phyloP scores from a whole-genome alignment of 2,329 filamentous ascomycete species.

The Pseudogymnoascus sp. region DNA sequence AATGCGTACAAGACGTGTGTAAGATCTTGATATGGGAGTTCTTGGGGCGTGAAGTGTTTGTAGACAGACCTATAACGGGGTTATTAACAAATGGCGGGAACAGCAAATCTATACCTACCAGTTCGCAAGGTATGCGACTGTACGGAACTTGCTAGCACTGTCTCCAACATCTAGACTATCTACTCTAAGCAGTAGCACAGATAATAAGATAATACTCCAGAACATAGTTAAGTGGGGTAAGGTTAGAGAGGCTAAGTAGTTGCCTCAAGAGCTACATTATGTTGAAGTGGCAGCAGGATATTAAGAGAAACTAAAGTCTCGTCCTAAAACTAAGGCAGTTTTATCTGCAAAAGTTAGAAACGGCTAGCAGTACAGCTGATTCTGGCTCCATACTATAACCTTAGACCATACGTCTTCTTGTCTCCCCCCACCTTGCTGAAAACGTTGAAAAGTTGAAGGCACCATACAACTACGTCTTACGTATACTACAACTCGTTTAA shows the following conservation, averaged over 20 bases:
- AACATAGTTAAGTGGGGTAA: not conserved
- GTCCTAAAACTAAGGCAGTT: no score
- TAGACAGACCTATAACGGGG: constrained; percentile 50
- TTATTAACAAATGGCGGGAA: not conserved
- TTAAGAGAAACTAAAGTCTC: no score
- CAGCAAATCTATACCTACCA: constrained; percentile 28
- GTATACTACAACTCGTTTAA: no score
- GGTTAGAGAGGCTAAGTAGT: not conserved
- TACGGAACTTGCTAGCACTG: not conserved
- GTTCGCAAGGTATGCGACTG: constrained; percentile 10
- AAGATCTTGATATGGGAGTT: constrained; percentile 60
- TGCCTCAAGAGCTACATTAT: not conserved
- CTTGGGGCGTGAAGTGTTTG: constrained; percentile 56
- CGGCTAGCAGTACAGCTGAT: no score
- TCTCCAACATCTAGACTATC: not conserved
- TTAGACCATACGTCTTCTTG: no score
- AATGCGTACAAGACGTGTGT: constrained; percentile 77
- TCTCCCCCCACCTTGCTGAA: no score
- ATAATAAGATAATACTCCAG: not conserved
- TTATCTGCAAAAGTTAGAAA: no score
- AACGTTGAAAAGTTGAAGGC: no score
- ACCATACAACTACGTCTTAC: no score
- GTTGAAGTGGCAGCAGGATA: no score
- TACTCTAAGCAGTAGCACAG: not conserved
- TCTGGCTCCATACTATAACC: no score